A percentile compares a stretch with the other conserved stretches of the same genome.
These are phyloP conservation scores for Pezicula radicicola DNA, from an alignment of 2,329 filamentous ascomycete species.

Conservation along the genomic window DNA sequence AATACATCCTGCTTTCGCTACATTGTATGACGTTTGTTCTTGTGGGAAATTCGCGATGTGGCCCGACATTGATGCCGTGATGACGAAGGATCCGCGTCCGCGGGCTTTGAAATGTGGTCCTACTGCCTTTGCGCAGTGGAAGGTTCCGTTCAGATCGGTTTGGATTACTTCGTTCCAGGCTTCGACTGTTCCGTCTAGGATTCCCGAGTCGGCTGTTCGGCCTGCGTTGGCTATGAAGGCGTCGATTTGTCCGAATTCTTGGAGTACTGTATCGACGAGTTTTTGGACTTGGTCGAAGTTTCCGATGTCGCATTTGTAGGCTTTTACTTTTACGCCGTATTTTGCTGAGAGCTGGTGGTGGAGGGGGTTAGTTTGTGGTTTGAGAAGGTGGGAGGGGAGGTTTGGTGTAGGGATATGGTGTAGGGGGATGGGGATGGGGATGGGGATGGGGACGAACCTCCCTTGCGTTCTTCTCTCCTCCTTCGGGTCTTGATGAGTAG, in stretches of 20 bases:
- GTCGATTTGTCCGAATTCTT: slow-evolving; percentile 69
- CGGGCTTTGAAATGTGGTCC: slow-evolving; percentile 65
- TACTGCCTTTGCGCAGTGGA: slow-evolving; percentile 66
- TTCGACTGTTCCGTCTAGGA: slow-evolving; percentile 65
- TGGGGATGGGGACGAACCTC: slow-evolving; percentile 29
- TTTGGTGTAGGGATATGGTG: too few species aligned
- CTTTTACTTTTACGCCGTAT: slow-evolving; percentile 64
- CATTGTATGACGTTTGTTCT: slow-evolving; percentile 64
- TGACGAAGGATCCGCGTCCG: slow-evolving; percentile 61
- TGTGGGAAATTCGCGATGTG: slow-evolving; percentile 56
- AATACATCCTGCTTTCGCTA: slow-evolving; percentile 65
- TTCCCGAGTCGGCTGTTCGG: slow-evolving; percentile 64
- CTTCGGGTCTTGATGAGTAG: slow-evolving; percentile 57
- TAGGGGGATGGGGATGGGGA: not conserved
- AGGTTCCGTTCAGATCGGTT: slow-evolving; percentile 63
- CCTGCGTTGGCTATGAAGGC: slow-evolving; percentile 70
- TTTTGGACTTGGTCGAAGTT: slow-evolving; percentile 51
- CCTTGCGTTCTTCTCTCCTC: slow-evolving; percentile 64
- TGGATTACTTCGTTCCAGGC: slow-evolving; percentile 64
- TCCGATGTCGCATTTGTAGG: slow-evolving; percentile 63
- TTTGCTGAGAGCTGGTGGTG: slow-evolving; percentile 40
- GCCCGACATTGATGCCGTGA: slow-evolving; percentile 61
- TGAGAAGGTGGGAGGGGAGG: too few species aligned
- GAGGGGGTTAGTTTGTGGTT: not conserved
- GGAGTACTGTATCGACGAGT: slow-evolving; percentile 55